Conservation (phyloP, 306 rosid genomes). For the Corylus americana region DNA sequence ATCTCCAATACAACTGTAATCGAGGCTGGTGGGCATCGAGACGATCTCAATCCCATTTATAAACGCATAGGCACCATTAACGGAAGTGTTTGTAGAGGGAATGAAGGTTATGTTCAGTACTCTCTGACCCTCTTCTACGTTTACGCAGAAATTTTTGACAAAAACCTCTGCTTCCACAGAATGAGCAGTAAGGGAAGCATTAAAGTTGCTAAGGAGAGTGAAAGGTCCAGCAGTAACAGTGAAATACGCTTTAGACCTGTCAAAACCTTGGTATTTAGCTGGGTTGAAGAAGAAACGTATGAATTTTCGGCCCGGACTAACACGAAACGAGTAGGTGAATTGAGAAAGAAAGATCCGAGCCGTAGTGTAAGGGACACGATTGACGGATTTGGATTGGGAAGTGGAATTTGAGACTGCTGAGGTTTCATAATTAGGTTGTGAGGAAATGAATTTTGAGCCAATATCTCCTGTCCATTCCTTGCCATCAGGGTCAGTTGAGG, state of each 20-base stretch:
- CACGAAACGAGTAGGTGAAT: neutral
- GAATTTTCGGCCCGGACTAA: neutral
- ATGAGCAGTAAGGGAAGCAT: neutral
- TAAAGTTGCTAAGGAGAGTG: neutral
- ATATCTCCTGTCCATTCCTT: neutral
- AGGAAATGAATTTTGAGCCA: neutral
- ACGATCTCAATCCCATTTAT: constrained; percentile 5
- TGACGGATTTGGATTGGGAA: neutral
- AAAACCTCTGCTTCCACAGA: neutral
- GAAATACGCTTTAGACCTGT: neutral
- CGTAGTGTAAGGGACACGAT: neutral
- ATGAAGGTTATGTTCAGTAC: neutral
- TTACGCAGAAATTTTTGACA: neutral
- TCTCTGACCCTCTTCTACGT: neutral
- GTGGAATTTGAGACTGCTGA: neutral
- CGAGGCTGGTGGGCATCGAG: neutral
- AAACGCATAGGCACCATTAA: neutral
- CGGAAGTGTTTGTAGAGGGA: neutral
- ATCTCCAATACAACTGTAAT: neutral
- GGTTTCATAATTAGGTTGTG: neutral
- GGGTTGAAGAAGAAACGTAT: neutral
- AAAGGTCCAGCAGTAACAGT: neutral
- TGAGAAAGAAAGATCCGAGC: constrained; percentile 2
- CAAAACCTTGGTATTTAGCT: neutral
- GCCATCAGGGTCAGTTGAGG: neutral